These are phyloP conservation scores for Brassica incana DNA, from an alignment of 345 rosid species.

Conservation along the genomic window DNA sequence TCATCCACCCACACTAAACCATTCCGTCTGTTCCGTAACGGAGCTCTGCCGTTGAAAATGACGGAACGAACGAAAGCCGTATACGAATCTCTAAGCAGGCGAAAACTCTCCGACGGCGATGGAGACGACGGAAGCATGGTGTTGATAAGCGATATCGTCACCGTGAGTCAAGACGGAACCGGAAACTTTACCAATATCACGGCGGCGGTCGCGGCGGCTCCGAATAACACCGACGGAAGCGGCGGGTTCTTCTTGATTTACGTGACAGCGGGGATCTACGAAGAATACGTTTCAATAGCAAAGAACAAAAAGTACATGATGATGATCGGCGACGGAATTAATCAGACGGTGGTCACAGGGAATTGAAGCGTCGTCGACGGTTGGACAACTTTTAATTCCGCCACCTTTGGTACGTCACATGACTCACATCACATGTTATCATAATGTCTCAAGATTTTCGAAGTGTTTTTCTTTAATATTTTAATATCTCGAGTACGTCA, in stretches of 20 bases:
- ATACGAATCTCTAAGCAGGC: not conserved
- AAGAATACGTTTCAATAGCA: constrained; percentile 69
- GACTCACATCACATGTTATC: constrained; percentile 23
- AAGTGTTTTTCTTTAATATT: not conserved
- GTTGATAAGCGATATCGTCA: constrained; percentile 55
- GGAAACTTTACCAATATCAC: constrained; percentile 70
- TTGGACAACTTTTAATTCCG: constrained; percentile 92
- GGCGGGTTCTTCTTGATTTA: constrained; percentile 75
- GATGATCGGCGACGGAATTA: constrained; percentile 92
- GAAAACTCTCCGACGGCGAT: constrained; percentile 10
- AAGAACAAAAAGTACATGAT: constrained; percentile 76
- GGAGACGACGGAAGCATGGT: constrained; percentile 47
- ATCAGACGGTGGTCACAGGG: constrained; percentile 78
- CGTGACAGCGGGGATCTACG: constrained; percentile 69
- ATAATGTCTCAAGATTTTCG: constrained; percentile 23
- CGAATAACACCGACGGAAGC: constrained; percentile 58
- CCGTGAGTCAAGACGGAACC: constrained; percentile 63
- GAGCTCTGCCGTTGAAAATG: not conserved
- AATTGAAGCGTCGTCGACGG: constrained; percentile 80
- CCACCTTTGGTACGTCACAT: constrained; percentile 58
- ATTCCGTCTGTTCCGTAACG: not conserved
- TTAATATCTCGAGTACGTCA: constrained; percentile 15
- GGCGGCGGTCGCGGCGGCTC: constrained; percentile 70
- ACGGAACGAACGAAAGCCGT: not conserved
- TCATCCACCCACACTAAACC: not conserved